Evolutionary conservation across 345 rosid genomes (phyloP).

Genomic region (Citrus maxima): DNA sequence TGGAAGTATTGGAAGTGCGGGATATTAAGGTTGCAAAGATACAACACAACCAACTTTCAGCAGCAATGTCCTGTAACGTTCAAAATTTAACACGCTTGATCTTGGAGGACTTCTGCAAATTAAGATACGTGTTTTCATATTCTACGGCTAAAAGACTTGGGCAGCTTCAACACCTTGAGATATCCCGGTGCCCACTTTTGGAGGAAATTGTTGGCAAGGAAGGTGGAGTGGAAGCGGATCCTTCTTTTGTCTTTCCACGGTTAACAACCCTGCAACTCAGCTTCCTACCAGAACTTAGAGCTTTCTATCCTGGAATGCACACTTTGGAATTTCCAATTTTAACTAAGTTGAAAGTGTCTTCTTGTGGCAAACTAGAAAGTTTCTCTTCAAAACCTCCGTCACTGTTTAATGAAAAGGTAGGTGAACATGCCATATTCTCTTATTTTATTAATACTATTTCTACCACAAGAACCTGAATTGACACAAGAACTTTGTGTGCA

Average conservation of each 20-base stretch:
- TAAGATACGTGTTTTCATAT: not conserved
- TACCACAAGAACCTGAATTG: too few relatives aligned
- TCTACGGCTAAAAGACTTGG: not conserved
- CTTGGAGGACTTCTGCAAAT: not conserved
- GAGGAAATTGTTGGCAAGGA: not conserved
- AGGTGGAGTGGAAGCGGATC: not conserved
- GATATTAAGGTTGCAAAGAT: not conserved
- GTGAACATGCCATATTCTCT: too few relatives aligned
- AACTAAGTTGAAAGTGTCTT: too few relatives aligned
- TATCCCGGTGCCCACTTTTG: not conserved
- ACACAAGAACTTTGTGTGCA: too few relatives aligned
- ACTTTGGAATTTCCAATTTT: too few relatives aligned
- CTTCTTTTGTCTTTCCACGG: not conserved
- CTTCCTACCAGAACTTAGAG: too few relatives aligned
- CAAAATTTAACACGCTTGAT: slow-evolving; percentile 1
- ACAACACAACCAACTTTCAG: slow-evolving; percentile 1
- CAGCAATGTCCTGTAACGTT: not conserved
- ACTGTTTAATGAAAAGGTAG: too few relatives aligned
- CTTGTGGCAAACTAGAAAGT: too few relatives aligned
- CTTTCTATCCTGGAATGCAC: too few relatives aligned
- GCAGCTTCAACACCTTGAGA: not conserved
- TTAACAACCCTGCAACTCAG: too few relatives aligned
- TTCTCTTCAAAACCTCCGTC: too few relatives aligned
- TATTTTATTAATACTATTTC: too few relatives aligned
- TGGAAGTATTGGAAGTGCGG: not conserved